phyloP scores from a whole-genome alignment of 148 eudicot species.

The Amaranthus hypochondriacus region DNA sequence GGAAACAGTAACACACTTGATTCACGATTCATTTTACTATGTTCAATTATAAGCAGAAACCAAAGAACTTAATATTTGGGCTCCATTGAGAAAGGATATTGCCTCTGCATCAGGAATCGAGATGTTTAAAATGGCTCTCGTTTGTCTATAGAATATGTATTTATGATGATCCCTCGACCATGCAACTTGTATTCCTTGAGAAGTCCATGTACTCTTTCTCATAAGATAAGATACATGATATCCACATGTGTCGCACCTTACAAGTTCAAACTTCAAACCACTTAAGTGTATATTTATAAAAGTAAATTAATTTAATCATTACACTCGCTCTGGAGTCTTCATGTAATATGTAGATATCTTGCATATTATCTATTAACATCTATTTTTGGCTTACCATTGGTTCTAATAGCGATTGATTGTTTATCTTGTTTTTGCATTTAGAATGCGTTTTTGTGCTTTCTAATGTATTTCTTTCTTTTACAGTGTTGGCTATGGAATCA shows the following conservation, averaged over 20 bases:
- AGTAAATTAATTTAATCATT: not conserved
- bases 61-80: not conserved
- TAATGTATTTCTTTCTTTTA: constrained; percentile 8
- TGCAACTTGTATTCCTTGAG: not conserved
- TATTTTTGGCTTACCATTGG: not conserved
- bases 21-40: no score
- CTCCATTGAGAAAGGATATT: not conserved
- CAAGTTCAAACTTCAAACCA: not conserved
- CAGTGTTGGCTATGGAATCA: constrained; percentile 94
- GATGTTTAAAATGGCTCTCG: not conserved
- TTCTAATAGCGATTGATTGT: not conserved
- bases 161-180: not conserved
- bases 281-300: not conserved
- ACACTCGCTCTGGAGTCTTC: not conserved
- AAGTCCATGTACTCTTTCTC: not conserved
- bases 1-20: no score
- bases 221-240: not conserved
- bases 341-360: not conserved
- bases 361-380: not conserved
- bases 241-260: not conserved
- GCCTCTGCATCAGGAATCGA: not conserved
- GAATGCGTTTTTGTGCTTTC: not conserved
- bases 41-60: no score
- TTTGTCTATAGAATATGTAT: not conserved
- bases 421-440: not conserved